phyloP scores from a whole-genome alignment of 1,139 yeast genomes.

The Candida neerlandica region DNA sequence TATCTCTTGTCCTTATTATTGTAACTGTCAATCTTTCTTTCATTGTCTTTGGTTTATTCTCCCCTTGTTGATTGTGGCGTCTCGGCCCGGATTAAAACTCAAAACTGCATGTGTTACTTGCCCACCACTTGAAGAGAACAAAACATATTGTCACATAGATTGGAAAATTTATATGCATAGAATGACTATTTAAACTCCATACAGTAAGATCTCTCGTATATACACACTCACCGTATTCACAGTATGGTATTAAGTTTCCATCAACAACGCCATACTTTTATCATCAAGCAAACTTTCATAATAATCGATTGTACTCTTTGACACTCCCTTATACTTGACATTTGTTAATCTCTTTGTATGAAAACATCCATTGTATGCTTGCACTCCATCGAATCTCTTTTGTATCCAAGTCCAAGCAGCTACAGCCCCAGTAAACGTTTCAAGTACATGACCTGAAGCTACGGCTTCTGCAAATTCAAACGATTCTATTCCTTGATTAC shows the following conservation, averaged over 20 bases:
- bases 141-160: no score
- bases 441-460: conserved; percentile 31
- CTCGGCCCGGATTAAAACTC: no score
- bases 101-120: no score
- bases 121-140: no score
- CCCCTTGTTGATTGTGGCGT: no score
- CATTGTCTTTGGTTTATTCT: no score
- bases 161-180: no score
- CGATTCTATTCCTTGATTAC: conserved; percentile 31
- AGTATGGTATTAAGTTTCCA: neutral
- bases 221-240: no score
- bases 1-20: no score
- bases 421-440: conserved; percentile 28
- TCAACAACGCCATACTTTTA: neutral
- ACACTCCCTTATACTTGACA: conserved; percentile 10
- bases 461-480: conserved; percentile 30
- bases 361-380: conserved; percentile 12
- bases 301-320: conserved; percentile 2
- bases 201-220: no score
- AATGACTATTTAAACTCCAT: no score
- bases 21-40: no score
- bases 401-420: conserved; percentile 35
- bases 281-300: neutral
- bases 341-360: conserved; percentile 11
- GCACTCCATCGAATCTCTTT: conserved; percentile 9